Evolutionary conservation across 2,329 filamentous ascomycete species (phyloP).

Genomic region (Colletotrichum tabaci): DNA sequence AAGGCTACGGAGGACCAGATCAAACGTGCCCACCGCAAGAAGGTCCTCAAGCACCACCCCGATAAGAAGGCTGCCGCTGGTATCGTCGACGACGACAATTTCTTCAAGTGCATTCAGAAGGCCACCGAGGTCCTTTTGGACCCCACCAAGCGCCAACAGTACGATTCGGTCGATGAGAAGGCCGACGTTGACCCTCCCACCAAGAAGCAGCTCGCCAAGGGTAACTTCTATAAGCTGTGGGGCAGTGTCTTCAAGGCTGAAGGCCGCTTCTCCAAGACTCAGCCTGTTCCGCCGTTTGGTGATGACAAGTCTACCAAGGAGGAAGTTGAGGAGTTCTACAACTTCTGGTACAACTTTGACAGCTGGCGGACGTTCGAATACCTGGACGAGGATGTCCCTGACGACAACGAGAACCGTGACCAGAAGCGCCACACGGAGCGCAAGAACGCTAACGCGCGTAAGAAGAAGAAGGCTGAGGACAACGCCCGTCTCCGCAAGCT

Average conservation of each 20-base stretch:
- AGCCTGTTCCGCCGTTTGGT: conserved; percentile 90
- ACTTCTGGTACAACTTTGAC: conserved; percentile 99
- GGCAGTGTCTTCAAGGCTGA: conserved; percentile 90
- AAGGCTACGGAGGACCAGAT: conserved; percentile 98
- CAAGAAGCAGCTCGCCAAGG: conserved; percentile 90
- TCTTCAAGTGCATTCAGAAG: conserved; percentile 99
- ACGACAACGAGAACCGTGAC: conserved; percentile 98
- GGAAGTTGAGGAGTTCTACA: conserved; percentile 96
- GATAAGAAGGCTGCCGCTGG: conserved; percentile 98
- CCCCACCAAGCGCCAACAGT: conserved; percentile 93
- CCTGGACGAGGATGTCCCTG: conserved; percentile 97
- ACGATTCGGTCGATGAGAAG: conserved; percentile 94
- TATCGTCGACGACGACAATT: conserved; percentile 91
- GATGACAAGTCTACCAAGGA: conserved; percentile 88
- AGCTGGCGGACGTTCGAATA: conserved; percentile 99
- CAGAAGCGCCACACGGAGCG: conserved; percentile 98
- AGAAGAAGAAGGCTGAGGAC: conserved; percentile 99
- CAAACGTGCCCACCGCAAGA: conserved; percentile 99
- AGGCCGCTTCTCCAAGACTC: conserved; percentile 90
- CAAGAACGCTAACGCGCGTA: conserved; percentile 97
- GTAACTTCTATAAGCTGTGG: conserved; percentile 98
- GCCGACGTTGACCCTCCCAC: conserved; percentile 92
- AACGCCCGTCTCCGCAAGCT: conserved; percentile 90
- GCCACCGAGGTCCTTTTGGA: conserved; percentile 94
- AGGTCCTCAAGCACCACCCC: conserved; percentile 98